Evolutionary conservation across 352 stramenopile species (phyloP), one percentile per base, ranked within the genome.

Genomic region (Hyaloperonospora arabidopsidis): DNA sequence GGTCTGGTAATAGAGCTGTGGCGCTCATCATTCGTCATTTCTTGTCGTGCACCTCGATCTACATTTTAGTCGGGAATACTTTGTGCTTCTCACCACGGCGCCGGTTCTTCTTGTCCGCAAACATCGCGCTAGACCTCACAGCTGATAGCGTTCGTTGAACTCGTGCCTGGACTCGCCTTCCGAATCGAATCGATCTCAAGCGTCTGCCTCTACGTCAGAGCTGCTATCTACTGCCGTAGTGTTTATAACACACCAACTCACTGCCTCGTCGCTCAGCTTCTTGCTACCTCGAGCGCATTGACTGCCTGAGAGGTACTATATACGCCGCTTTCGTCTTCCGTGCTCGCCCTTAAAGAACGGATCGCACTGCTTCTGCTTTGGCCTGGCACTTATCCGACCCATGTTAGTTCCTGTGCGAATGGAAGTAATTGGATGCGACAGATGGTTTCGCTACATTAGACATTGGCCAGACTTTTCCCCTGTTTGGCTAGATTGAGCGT

Each of bases 291-390:
- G 77, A 81, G 45, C 71, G 68, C 63, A 87, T 87, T 35, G 80
- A 90, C 57, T 84, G 46, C 7, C 68, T 85, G 8, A 79, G 79
- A 25, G 82, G 63, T 39, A 88, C 61, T 50, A 90, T 78, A 32
- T 75, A 84, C 39, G 73, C 67, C 68, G 81, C 81, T 4, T 63
- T 51, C 58, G 89, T 87, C 65, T 87, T 86, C 36, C 68, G 39
- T 77, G 75, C 60, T 76, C 83, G 25, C 83, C 83, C 63, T 90
- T 89, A 60, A 90, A 93, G 72, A 90, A 90, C 57, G 83, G 83
- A 49, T 93, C 83, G 68, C 78, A 88, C 54, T 84, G 68, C 74
- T 93, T 93, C 40, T 90, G 65, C 71, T 93, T 93, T 60, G 78
- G 78, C 74, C 90, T 93, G 40, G 67, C 68, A 32, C 60, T 67